Percentiles rank a stretch among this genome's conserved stretches.
phyloP scores from a whole-genome alignment of 2,329 filamentous ascomycete species.

The Fonsecaea erecta region DNA sequence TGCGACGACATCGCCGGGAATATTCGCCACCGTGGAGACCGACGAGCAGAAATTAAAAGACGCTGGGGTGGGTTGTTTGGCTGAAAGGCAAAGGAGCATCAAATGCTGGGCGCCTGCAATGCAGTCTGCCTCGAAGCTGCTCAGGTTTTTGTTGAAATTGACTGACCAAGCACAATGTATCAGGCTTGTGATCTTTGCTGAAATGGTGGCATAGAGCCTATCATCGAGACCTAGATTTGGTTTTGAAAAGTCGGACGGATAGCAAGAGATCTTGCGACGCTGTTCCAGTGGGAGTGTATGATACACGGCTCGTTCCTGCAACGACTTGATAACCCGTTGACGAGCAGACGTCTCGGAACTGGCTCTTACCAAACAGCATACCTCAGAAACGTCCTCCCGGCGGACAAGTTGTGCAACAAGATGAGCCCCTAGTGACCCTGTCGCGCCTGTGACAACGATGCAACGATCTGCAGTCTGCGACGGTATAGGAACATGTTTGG shows the following conservation, averaged over 20 bases:
- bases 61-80: slow-evolving; percentile 41
- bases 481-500: slow-evolving; percentile 37
- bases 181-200: slow-evolving; percentile 54
- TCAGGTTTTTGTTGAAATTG: slow-evolving; percentile 64
- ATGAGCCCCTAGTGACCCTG: slow-evolving; percentile 68
- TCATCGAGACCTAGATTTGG: slow-evolving; percentile 54
- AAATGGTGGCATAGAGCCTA: slow-evolving; percentile 49
- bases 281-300: slow-evolving; percentile 12
- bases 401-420: slow-evolving; percentile 54
- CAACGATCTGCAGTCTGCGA: slow-evolving; percentile 36
- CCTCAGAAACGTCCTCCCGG: slow-evolving; percentile 45
- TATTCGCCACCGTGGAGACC: slow-evolving; percentile 46
- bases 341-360: slow-evolving; percentile 48
- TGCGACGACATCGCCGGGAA: slow-evolving; percentile 13
- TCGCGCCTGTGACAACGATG: slow-evolving; percentile 63
- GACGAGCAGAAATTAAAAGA: slow-evolving; percentile 59
- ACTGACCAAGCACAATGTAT: slow-evolving; percentile 70
- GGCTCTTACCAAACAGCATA: slow-evolving; percentile 65
- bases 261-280: slow-evolving; percentile 51
- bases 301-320: slow-evolving; percentile 41
- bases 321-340: slow-evolving; percentile 52
- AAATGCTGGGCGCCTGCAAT: slow-evolving; percentile 33
- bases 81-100: slow-evolving; percentile 45
- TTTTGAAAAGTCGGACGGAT: slow-evolving; percentile 55
- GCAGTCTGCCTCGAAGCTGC: slow-evolving; percentile 59